These are phyloP conservation scores for Phytophthora idaei DNA, from an alignment of 352 stramenopile species.

Conservation along the genomic window DNA sequence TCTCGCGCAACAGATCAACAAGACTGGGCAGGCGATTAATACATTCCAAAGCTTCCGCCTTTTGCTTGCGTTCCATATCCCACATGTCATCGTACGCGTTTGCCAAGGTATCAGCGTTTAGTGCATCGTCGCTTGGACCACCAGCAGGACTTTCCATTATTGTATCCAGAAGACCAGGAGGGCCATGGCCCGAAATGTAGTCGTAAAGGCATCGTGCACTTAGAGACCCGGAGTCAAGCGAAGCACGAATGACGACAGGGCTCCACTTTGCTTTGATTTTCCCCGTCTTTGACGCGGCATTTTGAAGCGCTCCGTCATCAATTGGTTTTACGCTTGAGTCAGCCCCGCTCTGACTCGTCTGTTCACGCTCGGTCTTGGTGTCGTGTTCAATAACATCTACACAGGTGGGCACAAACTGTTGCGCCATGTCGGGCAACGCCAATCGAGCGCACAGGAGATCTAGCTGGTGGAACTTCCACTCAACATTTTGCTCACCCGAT, in stretches of 20 bases:
- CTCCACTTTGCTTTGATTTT: constrained; percentile 73
- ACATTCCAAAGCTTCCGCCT: constrained; percentile 75
- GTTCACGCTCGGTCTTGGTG: constrained; percentile 28
- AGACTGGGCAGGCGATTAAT: constrained; percentile 62
- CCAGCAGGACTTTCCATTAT: constrained; percentile 35
- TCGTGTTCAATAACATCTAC: constrained; percentile 67
- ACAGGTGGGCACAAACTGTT: constrained; percentile 76
- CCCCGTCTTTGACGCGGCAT: constrained; percentile 60
- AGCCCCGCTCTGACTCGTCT: constrained; percentile 27
- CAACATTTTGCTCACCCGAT: constrained; percentile 34
- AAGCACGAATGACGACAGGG: constrained; percentile 54
- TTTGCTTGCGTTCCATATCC: constrained; percentile 59
- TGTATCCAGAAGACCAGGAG: constrained; percentile 61
- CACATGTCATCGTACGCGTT: constrained; percentile 78
- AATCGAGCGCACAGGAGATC: constrained; percentile 84
- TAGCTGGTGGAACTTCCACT: constrained; percentile 75
- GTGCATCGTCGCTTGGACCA: constrained; percentile 44
- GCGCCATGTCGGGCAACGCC: constrained; percentile 72
- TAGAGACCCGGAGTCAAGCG: constrained; percentile 64
- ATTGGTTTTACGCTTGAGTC: constrained; percentile 50
- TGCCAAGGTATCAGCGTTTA: constrained; percentile 56
- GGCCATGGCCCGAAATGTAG: constrained; percentile 63
- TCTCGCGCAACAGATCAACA: constrained; percentile 71
- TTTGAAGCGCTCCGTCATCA: constrained; percentile 73
- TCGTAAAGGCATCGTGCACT: constrained; percentile 73